Conservation (phyloP, 768 basidiomycete species). For the Gymnopilus junonius region DNA sequence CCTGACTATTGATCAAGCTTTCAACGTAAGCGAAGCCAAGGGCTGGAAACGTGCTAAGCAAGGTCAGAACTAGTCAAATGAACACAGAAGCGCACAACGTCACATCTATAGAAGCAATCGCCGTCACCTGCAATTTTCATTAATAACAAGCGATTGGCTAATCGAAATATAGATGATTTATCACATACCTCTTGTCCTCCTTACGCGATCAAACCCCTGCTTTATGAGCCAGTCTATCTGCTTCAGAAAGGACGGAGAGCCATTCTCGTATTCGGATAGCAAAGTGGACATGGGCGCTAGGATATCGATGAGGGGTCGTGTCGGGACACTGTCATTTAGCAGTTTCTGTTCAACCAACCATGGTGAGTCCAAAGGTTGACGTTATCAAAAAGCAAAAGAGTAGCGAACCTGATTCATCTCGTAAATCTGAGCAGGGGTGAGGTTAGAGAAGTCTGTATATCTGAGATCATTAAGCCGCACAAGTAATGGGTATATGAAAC, state of each 20-base stretch:
- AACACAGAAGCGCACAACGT: constrained; percentile 21
- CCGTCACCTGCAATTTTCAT: constrained; percentile 66
- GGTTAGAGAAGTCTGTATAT: constrained; percentile 8
- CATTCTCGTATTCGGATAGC: constrained; percentile 69
- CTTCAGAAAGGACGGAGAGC: constrained; percentile 59
- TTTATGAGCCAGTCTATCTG: constrained; percentile 76
- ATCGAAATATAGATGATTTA: not conserved
- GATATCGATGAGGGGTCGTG: constrained; percentile 57
- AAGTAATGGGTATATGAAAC: not conserved
- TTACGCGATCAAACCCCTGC: constrained; percentile 67
- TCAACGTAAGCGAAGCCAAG: constrained; percentile 84
- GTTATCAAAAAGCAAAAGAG: not conserved
- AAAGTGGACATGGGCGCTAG: constrained; percentile 57
- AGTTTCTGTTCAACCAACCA: constrained; percentile 26
- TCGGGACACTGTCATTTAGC: constrained; percentile 39
- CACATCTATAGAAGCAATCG: constrained; percentile 92
- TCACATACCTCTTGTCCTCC: constrained; percentile 68
- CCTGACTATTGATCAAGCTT: constrained; percentile 55
- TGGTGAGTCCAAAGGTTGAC: not conserved
- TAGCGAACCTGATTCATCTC: constrained; percentile 29
- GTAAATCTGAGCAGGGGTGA: constrained; percentile 26
- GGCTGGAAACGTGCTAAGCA: constrained; percentile 46
- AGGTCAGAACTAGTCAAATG: constrained; percentile 4
- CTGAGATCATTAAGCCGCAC: not conserved
- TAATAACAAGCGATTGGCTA: not conserved